phyloP scores from a whole-genome alignment of 495 filamentous ascomycete genomes.

The Pyronema domesticum region DNA sequence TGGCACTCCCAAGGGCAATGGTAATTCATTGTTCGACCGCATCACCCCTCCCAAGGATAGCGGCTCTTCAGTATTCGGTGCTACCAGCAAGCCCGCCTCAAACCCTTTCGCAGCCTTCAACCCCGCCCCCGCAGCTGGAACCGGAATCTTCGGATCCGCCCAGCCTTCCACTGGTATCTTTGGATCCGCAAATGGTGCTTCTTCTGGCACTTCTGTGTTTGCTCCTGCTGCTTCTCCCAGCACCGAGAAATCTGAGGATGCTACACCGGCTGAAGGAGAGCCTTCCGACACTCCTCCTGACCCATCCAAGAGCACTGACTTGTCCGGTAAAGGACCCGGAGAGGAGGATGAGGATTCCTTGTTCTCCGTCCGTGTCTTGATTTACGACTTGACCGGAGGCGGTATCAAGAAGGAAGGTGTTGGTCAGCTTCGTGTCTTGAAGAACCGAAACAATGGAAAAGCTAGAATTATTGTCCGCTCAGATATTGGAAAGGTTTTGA shows the following conservation, averaged over 20 bases:
- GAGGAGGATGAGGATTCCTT: slow-evolving; percentile 20
- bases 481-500: slow-evolving; percentile 16
- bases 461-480: slow-evolving; percentile 17
- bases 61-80: background rate
- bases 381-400: slow-evolving; percentile 12
- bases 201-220: background rate
- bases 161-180: background rate
- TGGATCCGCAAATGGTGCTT: background rate
- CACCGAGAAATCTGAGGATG: background rate
- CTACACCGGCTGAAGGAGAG: background rate
- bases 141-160: too few species aligned
- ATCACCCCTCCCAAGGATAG: slow-evolving; percentile 12
- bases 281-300: slow-evolving; percentile 1
- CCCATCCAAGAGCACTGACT: slow-evolving; percentile 2
- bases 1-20: too few species aligned
- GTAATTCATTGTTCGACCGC: slow-evolving; percentile 8
- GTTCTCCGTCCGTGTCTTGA: slow-evolving; percentile 13
- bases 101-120: background rate
- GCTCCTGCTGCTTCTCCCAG: background rate
- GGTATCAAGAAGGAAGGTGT: slow-evolving; percentile 14
- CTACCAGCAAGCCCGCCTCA: background rate
- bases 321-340: slow-evolving; percentile 15
- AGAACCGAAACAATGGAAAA: slow-evolving; percentile 20
- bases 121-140: background rate
- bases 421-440: slow-evolving; percentile 16